These are phyloP conservation scores for Melampsora allii-populina DNA, from an alignment of 1,284 basidiomycete genomes.

Conservation along the genomic window DNA sequence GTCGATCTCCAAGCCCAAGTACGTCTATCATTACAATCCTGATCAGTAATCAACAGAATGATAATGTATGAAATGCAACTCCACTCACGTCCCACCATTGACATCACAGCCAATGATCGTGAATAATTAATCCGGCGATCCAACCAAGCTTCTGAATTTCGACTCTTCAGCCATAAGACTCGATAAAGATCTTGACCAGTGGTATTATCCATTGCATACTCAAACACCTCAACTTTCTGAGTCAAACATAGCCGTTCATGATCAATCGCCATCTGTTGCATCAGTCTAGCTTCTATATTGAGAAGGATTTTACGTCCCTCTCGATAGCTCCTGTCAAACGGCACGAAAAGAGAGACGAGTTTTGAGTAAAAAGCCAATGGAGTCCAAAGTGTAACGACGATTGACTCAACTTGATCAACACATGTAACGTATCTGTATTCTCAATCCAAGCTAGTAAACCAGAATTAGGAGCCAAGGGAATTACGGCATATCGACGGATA, in stretches of 20 bases:
- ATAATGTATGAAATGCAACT: too few species aligned
- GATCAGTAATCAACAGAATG: background rate
- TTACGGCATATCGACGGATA: slow-evolving; percentile 90
- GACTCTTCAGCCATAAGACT: slow-evolving; percentile 92
- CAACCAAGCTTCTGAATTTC: slow-evolving; percentile 95
- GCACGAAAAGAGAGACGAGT: slow-evolving; percentile 57
- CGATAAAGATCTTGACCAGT: slow-evolving; percentile 98
- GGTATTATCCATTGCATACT: slow-evolving; percentile 97
- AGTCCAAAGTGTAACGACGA: slow-evolving; percentile 44
- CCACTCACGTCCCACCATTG: slow-evolving; percentile 62
- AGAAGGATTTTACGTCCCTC: slow-evolving; percentile 92
- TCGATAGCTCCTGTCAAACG: slow-evolving; percentile 43
- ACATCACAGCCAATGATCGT: slow-evolving; percentile 88
- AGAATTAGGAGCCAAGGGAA: slow-evolving; percentile 92
- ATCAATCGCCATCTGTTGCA: slow-evolving; percentile 99
- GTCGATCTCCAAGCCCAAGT: slow-evolving; percentile 94
- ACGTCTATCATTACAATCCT: slow-evolving; percentile 62
- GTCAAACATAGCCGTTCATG: slow-evolving; percentile 92
- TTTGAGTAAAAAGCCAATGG: slow-evolving; percentile 55
- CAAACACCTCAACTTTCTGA: slow-evolving; percentile 99
- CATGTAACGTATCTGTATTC: slow-evolving; percentile 96
- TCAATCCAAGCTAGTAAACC: slow-evolving; percentile 94
- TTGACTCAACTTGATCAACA: slow-evolving; percentile 72
- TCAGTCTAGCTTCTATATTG: slow-evolving; percentile 96
- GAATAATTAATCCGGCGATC: slow-evolving; percentile 97